Conservation (phyloP, 257 asterid species). For the Scutellaria baicalensis region DNA sequence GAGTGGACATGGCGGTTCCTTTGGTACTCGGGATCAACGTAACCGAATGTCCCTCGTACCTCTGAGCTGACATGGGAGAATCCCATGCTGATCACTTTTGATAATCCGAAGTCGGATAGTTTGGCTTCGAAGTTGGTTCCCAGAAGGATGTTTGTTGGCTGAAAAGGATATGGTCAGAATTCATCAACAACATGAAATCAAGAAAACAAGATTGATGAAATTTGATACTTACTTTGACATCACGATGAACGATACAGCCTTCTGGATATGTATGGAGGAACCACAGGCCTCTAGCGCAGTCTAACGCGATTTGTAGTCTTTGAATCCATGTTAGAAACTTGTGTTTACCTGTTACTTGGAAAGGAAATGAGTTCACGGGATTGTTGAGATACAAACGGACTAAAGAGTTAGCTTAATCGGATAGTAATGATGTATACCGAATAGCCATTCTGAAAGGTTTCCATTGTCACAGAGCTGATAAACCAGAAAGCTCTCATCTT, state of each 20-base stretch:
- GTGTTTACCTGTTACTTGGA: conserved; percentile 38
- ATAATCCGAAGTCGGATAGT: conserved; percentile 69
- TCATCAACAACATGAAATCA: no score
- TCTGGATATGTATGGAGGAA: conserved; percentile 64
- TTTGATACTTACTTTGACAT: conserved; percentile 45
- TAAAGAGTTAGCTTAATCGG: no score
- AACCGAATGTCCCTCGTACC: conserved; percentile 83
- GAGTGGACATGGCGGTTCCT: conserved; percentile 62
- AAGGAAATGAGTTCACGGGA: background rate
- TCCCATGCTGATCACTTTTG: conserved; percentile 60
- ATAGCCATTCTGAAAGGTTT: conserved; percentile 79
- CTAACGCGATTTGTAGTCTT: conserved; percentile 58
- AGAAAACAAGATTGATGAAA: no score
- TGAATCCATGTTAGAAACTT: conserved; percentile 54
- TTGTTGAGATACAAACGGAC: background rate
- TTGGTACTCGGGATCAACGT: conserved; percentile 86
- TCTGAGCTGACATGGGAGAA: conserved; percentile 76
- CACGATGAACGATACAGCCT: conserved; percentile 81
- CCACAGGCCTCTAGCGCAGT: conserved; percentile 64
- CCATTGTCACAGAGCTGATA: conserved; percentile 77
- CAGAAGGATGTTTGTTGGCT: conserved; percentile 83
- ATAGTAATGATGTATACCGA: no score
- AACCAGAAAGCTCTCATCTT: conserved; percentile 70
- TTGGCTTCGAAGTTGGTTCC: conserved; percentile 49
- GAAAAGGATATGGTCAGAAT: conserved; percentile 1